These are phyloP conservation scores for Cadophora luteo-olivacea DNA, from an alignment of 2,329 filamentous ascomycete genomes.

Conservation along the genomic window DNA sequence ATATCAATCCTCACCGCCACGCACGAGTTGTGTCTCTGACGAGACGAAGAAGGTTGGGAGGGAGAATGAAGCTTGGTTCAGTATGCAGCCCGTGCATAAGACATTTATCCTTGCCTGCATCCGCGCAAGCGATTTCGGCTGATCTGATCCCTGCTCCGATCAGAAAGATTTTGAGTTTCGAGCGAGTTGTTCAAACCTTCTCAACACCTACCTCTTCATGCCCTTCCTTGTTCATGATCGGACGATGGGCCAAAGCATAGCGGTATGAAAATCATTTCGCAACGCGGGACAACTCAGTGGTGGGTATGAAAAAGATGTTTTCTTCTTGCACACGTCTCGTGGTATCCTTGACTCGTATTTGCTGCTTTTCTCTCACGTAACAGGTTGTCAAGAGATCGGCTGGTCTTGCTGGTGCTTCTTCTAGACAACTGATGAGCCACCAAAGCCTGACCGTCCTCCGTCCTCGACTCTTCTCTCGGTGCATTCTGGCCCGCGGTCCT, in stretches of 20 bases:
- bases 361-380: constrained; percentile 10
- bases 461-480: not conserved
- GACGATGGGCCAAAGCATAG: not conserved
- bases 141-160: constrained; percentile 14
- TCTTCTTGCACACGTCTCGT: constrained; percentile 1
- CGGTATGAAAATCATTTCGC: not conserved
- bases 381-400: constrained; percentile 10
- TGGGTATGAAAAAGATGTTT: not conserved
- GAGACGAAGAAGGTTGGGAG: not conserved
- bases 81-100: constrained; percentile 4
- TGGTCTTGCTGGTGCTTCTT: not conserved
- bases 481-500: constrained; percentile 7
- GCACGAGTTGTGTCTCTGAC: not conserved
- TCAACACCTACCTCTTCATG: not conserved
- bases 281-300: not conserved
- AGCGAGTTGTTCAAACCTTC: constrained; percentile 13
- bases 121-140: constrained; percentile 20
- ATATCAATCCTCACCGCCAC: constrained; percentile 17
- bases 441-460: not conserved
- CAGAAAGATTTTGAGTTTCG: constrained; percentile 4
- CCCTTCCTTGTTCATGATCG: not conserved
- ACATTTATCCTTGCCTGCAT: not conserved
- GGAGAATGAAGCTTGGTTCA: constrained; percentile 6
- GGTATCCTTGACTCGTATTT: constrained; percentile 15
- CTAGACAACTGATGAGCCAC: not conserved